These are phyloP conservation scores for Nephelium lappaceum DNA, from an alignment of 345 rosid genomes.

Conservation along the genomic window DNA sequence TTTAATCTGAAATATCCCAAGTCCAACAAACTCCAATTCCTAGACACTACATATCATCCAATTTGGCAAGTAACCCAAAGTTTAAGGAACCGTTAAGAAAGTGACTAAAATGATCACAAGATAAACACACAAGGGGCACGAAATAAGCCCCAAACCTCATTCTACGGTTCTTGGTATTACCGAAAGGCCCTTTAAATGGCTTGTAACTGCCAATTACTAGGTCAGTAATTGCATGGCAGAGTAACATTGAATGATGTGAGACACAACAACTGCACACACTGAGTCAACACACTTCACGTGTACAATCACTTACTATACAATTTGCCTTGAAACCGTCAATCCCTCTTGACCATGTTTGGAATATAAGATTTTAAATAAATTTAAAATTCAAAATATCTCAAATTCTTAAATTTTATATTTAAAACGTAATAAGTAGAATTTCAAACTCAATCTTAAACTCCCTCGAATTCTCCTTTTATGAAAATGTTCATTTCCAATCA, in stretches of 20 bases:
- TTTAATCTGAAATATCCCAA: too few relatives aligned
- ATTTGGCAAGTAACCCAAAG: neutral
- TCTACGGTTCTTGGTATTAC: neutral
- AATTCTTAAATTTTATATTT: too few relatives aligned
- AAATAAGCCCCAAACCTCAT: neutral
- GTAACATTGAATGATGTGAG: neutral
- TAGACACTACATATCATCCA: too few relatives aligned
- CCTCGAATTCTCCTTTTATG: too few relatives aligned
- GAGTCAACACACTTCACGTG: constrained; percentile 16
- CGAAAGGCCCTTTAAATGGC: constrained; percentile 11
- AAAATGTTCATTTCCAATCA: too few relatives aligned
- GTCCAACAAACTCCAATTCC: neutral
- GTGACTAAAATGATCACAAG: neutral
- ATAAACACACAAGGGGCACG: neutral
- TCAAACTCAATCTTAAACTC: too few relatives aligned
- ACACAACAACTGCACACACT: neutral
- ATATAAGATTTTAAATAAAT: too few relatives aligned
- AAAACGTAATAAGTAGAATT: too few relatives aligned
- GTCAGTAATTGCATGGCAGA: constrained; percentile 15
- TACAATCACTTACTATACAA: neutral
- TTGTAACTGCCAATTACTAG: constrained; percentile 16
- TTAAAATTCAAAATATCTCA: too few relatives aligned
- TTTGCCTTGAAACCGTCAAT: constrained; percentile 32
- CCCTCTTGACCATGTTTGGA: too few relatives aligned
- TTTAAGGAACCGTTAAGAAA: neutral